These are phyloP conservation scores for Plasmodium knowlesi DNA, from an alignment of 169 alveolate species.

Conservation along the genomic window DNA sequence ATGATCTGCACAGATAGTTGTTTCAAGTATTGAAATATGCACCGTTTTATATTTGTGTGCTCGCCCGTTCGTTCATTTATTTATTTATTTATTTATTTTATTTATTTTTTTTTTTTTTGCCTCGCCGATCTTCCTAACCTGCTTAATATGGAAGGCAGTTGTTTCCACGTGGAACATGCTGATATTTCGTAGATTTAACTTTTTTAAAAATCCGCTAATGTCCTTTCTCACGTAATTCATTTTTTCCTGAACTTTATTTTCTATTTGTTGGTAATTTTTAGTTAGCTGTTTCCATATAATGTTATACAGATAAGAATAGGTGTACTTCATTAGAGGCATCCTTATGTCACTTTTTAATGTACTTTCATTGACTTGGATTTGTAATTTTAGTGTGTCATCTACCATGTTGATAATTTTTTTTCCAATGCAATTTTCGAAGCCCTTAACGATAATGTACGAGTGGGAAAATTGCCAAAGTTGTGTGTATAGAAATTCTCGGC, in stretches of 20 bases:
- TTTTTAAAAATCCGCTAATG: slow-evolving; percentile 34
- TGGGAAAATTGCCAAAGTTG: slow-evolving; percentile 25
- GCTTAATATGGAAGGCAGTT: slow-evolving; percentile 31
- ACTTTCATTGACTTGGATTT: slow-evolving; percentile 26
- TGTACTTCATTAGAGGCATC: slow-evolving; percentile 35
- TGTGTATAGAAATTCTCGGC: slow-evolving; percentile 25
- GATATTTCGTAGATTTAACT: slow-evolving; percentile 11
- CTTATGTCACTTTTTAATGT: slow-evolving; percentile 16
- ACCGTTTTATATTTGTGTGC: not conserved
- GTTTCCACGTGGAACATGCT: slow-evolving; percentile 54
- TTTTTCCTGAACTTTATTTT: slow-evolving; percentile 48
- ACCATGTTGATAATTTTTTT: slow-evolving; percentile 67
- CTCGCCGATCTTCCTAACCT: slow-evolving; percentile 26
- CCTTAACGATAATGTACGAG: slow-evolving; percentile 63
- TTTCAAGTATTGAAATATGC: not conserved
- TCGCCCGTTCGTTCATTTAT: not conserved
- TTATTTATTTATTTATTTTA: too few species aligned
- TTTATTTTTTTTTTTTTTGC: too few species aligned
- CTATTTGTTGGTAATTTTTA: slow-evolving; percentile 66
- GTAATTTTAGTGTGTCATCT: slow-evolving; percentile 51
- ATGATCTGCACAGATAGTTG: not conserved
- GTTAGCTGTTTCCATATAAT: slow-evolving; percentile 65
- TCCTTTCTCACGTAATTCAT: slow-evolving; percentile 46
- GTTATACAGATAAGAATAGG: slow-evolving; percentile 34
- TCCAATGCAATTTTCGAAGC: slow-evolving; percentile 70